Conservation (phyloP, 192 early-diverging fungal species). For the Podila clonocystis region DNA sequence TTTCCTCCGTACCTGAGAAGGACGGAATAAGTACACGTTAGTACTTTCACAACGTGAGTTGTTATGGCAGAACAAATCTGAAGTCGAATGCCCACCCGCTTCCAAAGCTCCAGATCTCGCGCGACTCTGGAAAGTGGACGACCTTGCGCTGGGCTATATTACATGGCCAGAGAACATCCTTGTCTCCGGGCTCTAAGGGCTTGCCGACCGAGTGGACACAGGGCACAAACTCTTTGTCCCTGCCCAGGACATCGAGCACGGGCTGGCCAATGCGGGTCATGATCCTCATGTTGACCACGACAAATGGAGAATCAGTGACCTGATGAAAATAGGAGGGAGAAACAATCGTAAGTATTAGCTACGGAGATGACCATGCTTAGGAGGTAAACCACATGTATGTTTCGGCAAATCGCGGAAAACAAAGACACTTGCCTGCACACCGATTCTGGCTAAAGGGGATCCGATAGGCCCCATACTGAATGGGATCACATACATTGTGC, state of each 20-base stretch:
- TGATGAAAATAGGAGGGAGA: not conserved
- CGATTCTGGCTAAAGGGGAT: constrained; percentile 38
- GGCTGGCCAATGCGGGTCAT: constrained; percentile 47
- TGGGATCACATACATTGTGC: constrained; percentile 48
- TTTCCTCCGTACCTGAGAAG: constrained; percentile 47
- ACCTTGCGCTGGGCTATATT: constrained; percentile 47
- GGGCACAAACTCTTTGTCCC: constrained; percentile 47
- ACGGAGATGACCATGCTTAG: not conserved
- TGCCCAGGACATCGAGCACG: constrained; percentile 40
- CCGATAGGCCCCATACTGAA: constrained; percentile 49
- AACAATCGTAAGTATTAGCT: not conserved
- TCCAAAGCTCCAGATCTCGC: constrained; percentile 52
- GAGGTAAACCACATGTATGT: not conserved
- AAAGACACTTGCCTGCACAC: constrained; percentile 28
- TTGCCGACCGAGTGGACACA: constrained; percentile 52
- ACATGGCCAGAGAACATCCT: constrained; percentile 45
- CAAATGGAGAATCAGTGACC: constrained; percentile 49
- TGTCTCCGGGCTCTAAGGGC: constrained; percentile 43
- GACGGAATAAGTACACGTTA: too few species aligned
- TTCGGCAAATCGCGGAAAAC: not conserved
- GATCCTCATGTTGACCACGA: constrained; percentile 48
- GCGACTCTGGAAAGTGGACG: constrained; percentile 50
- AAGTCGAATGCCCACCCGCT: constrained; percentile 17
- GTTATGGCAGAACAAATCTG: not conserved
- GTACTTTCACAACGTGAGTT: not conserved